These are phyloP conservation scores for Starmerella sp. DNA, from an alignment of 805 yeast species.

Conservation along the genomic window DNA sequence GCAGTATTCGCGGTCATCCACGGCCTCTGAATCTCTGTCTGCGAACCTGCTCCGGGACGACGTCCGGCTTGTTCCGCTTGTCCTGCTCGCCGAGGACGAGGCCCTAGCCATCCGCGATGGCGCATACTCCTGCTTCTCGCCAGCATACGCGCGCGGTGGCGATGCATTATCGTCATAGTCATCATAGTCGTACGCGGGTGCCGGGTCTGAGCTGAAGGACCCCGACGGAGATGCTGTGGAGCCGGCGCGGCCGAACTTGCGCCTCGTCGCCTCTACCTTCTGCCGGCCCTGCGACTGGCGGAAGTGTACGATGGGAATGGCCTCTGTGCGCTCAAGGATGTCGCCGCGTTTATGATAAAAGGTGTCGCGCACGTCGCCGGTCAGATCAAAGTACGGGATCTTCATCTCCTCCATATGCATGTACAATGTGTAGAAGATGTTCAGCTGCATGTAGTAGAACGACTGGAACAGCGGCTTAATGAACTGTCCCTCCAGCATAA, in stretches of 20 bases:
- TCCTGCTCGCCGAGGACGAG: background rate
- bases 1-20: constrained; percentile 38
- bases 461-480: constrained; percentile 89
- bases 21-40: constrained; percentile 24
- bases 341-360: constrained; percentile 76
- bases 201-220: background rate
- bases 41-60: constrained; percentile 23
- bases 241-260: constrained; percentile 39
- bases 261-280: constrained; percentile 72
- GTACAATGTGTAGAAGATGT: constrained; percentile 87
- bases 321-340: constrained; percentile 79
- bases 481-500: constrained; percentile 80
- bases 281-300: constrained; percentile 65
- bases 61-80: constrained; percentile 23
- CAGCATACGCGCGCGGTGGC: background rate
- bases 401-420: constrained; percentile 90
- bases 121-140: constrained; percentile 23
- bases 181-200: constrained; percentile 20
- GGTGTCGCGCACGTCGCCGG: constrained; percentile 71
- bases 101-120: constrained; percentile 17
- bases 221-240: background rate
- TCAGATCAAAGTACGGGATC: constrained; percentile 87
- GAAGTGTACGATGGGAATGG: constrained; percentile 71
- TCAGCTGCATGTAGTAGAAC: constrained; percentile 94
- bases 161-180: background rate